Conservation (phyloP, 78 protist species). For the Chrysochromulina parva region DNA sequence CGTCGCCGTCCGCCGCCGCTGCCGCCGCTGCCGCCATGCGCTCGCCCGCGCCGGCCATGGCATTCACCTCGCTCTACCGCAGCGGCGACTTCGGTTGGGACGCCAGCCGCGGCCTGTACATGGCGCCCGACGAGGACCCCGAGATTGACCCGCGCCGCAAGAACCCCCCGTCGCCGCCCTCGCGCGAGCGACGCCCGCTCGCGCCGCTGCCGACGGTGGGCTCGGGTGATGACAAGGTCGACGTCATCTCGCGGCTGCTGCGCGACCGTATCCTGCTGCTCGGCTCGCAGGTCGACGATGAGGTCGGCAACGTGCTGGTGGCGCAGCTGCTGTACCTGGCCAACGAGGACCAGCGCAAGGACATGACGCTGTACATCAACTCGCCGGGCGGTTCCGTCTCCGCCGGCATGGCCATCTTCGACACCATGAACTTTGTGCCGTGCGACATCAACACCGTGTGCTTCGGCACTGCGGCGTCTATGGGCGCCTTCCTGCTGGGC, state of each 20-base stretch:
- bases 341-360: not conserved
- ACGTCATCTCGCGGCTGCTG: slow-evolving; percentile 10
- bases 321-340: slow-evolving; percentile 30
- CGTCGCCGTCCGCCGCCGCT: too few relatives aligned
- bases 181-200: not conserved
- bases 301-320: slow-evolving; percentile 1
- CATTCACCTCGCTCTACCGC: too few relatives aligned
- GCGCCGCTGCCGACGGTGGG: slow-evolving; percentile 17
- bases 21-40: too few relatives aligned
- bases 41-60: too few relatives aligned
- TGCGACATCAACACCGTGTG: not conserved
- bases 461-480: slow-evolving; percentile 26
- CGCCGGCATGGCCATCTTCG: slow-evolving; percentile 30
- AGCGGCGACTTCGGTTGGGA: too few relatives aligned
- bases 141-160: slow-evolving; percentile 28
- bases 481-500: slow-evolving; percentile 35
- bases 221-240: not conserved
- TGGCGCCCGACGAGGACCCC: not conserved
- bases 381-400: slow-evolving; percentile 32
- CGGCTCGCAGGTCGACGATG: slow-evolving; percentile 12
- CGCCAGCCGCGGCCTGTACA: too few relatives aligned
- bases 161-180: not conserved
- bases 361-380: slow-evolving; percentile 20
- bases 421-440: slow-evolving; percentile 19
- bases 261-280: slow-evolving; percentile 10